Evolutionary conservation across 2,329 filamentous ascomycete species (phyloP), one percentile per base, ranked within the genome.

Genomic region (Aspergillus sp.): DNA sequence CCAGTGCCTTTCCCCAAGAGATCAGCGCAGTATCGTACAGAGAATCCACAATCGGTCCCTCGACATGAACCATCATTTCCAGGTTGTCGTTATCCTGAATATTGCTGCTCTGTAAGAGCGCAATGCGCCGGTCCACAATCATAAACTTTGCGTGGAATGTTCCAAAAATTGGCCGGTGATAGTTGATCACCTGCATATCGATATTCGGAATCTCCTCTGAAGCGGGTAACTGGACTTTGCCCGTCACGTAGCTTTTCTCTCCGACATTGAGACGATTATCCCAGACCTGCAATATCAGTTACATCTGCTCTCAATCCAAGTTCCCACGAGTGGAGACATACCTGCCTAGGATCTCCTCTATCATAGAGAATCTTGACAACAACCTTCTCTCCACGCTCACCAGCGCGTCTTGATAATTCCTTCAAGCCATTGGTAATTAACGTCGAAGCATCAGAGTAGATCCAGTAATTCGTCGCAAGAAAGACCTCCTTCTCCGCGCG

Each of bases 141-240:
- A 91, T 90, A 71, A 89, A 92, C 71, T 94, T 94, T 64, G 87
- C 82, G 69, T 93, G 91, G 46, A 93, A 89, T 0, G 91, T 94
- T 0, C 91, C 91, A 3, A 93, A 75, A 1, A 90, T 76, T 1
- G 90, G 84, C 13, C 83, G 82, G 69, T 93, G 91, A 68, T 87
- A 89, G 70, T 91, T 93, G 63, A 90, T 83, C 6, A 93, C 90
- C 69, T 91, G 81, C 38, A 94, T 74, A 64, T 92, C 87, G 30
- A 93, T 75, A 68, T 91, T 84, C 0, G 90, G 90, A 2, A 93
- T 87, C 45, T 93, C 88, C 2, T 86, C 78, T 0, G 84, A 81
- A 0, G 81, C 68, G 0, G 91, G 91, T 0, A 93, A 76, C 2
- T 82, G 80, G 9, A 93, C 83, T 3, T 83, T 80, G 3, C 80